phyloP scores from a whole-genome alignment of 2,329 filamentous ascomycete species.

The Colletotrichum horii region DNA sequence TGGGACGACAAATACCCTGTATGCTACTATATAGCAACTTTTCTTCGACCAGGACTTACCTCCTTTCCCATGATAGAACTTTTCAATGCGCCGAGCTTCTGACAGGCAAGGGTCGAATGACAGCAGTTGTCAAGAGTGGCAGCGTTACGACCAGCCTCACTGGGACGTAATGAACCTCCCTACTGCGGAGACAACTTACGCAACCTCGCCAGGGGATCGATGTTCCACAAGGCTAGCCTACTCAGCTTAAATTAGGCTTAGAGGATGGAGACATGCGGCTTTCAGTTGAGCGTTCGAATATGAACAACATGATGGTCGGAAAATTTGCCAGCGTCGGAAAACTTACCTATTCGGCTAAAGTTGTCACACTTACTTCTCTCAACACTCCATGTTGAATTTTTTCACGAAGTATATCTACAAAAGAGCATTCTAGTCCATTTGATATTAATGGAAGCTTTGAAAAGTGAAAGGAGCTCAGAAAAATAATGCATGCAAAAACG shows the following conservation, averaged over 20 bases:
- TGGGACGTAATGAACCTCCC: not conserved
- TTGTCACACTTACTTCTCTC: not conserved
- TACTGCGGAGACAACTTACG: not conserved
- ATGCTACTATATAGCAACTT: not conserved
- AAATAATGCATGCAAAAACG: not conserved
- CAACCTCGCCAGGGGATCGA: not conserved
- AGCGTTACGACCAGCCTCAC: not conserved
- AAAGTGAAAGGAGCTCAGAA: not conserved
- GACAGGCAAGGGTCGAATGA: not conserved
- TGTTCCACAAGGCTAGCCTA: not conserved
- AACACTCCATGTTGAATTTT: accelerated
- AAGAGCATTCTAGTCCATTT: not conserved
- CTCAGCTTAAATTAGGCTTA: not conserved
- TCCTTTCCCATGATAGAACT: not conserved
- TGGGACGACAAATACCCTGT: not conserved
- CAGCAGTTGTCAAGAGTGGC: not conserved
- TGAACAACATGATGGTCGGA: not conserved
- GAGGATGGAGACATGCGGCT: not conserved
- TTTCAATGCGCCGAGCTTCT: accelerated
- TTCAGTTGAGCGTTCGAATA: not conserved
- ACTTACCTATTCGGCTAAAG: not conserved
- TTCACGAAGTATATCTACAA: not conserved
- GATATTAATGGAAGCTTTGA: not conserved
- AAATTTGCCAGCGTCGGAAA: not conserved
- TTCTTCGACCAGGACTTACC: not conserved